phyloP scores from a whole-genome alignment of 2,329 filamentous ascomycete species.

The Passalora sequoiae region DNA sequence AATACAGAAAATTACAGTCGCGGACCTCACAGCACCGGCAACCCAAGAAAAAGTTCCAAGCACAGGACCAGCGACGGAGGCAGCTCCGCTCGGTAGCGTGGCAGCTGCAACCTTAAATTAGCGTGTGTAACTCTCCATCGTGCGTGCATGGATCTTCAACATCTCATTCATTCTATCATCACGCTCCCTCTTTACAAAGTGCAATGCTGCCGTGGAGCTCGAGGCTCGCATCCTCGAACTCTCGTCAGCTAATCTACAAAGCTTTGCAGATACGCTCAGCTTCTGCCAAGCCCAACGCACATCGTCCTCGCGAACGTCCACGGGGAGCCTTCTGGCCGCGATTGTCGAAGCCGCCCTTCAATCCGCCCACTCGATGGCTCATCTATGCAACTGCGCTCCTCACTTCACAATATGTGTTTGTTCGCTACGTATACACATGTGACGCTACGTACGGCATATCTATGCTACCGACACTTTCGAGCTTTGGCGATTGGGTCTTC shows the following conservation, averaged over 20 bases:
- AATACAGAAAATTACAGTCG: too few relatives aligned
- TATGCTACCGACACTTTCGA: constrained; percentile 80
- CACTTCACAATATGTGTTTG: constrained; percentile 31
- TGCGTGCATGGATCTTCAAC: background rate
- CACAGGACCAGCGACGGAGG: constrained; percentile 3
- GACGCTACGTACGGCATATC: constrained; percentile 65
- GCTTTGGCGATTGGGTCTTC: constrained; percentile 62
- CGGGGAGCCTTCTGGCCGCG: background rate
- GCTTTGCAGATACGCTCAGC: background rate
- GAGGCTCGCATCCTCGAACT: background rate
- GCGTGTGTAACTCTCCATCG: background rate
- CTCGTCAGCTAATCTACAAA: background rate
- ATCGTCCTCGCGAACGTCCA: too few relatives aligned
- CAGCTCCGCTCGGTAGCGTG: background rate
- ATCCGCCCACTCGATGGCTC: background rate
- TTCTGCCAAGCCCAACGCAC: background rate
- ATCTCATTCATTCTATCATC: too few relatives aligned
- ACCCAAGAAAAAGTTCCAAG: too few relatives aligned
- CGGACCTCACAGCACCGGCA: too few relatives aligned
- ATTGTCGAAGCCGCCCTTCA: background rate
- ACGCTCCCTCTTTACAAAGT: too few relatives aligned
- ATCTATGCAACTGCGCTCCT: background rate
- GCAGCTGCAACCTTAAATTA: constrained; percentile 2
- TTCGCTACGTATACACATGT: constrained; percentile 55
- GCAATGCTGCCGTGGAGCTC: constrained; percentile 8